These are phyloP conservation scores for Pseudohalonectria lignicola DNA, from an alignment of 2,329 filamentous ascomycete genomes.

Conservation along the genomic window DNA sequence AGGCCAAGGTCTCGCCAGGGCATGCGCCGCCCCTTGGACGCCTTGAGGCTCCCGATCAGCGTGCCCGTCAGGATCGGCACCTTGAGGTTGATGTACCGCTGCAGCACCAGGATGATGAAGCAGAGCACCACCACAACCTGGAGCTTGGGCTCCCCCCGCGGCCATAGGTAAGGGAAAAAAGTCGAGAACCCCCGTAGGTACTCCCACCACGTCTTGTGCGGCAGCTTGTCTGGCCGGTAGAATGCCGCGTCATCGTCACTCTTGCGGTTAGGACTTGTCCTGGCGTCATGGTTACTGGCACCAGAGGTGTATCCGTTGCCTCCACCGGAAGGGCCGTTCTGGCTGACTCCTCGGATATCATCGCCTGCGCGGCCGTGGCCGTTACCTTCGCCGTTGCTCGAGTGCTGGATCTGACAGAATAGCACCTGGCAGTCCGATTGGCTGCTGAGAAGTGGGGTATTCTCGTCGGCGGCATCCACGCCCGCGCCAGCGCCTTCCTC, in stretches of 20 bases:
- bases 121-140: constrained; percentile 74
- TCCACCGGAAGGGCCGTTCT: too few species aligned
- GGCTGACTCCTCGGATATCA: too few species aligned
- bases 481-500: constrained; percentile 18
- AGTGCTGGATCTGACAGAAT: too few species aligned
- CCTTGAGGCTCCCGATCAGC: too few species aligned
- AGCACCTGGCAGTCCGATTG: constrained; percentile 18
- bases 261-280: too few species aligned
- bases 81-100: constrained; percentile 75
- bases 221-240: constrained; percentile 78
- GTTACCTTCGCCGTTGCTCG: constrained; percentile 9
- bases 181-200: constrained; percentile 86
- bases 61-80: constrained; percentile 72
- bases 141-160: constrained; percentile 61
- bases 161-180: constrained; percentile 97
- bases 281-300: too few species aligned
- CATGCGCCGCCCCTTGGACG: constrained; percentile 34
- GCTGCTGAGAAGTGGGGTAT: constrained; percentile 49
- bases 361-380: constrained; percentile 24
- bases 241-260: constrained; percentile 58
- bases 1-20: constrained; percentile 67
- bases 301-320: too few species aligned
- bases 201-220: constrained; percentile 89
- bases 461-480: too few species aligned
- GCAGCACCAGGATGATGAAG: constrained; percentile 67